Conservation (phyloP, 495 filamentous ascomycete genomes). For the Daldinia bambusicola region DNA sequence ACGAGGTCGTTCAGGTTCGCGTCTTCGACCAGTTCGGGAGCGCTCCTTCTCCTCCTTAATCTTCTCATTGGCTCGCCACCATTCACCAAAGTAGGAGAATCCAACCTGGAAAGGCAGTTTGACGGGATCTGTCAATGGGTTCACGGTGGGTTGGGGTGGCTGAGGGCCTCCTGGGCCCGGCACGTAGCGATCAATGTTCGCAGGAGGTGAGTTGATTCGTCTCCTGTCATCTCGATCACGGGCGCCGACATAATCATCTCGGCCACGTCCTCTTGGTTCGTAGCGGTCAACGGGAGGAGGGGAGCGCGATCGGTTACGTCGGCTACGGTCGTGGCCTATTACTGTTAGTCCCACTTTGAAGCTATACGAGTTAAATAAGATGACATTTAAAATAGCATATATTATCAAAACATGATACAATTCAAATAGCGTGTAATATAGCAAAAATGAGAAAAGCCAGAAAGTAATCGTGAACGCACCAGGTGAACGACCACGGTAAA, state of each 20-base stretch:
- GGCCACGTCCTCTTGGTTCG: conserved; percentile 70
- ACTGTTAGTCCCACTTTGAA: conserved; percentile 30
- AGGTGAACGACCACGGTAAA: conserved; percentile 66
- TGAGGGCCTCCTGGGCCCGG: conserved; percentile 77
- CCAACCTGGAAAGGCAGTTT: conserved; percentile 92
- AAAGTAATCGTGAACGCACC: conserved; percentile 56
- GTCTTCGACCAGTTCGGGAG: conserved; percentile 75
- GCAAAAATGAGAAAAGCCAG: conserved; percentile 27
- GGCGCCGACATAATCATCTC: conserved; percentile 74
- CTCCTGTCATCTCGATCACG: conserved; percentile 66
- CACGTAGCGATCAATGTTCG: conserved; percentile 94
- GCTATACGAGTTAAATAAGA: background rate
- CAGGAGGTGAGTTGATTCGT: conserved; percentile 68
- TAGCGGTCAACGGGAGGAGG: conserved; percentile 77
- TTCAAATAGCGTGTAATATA: conserved; percentile 8
- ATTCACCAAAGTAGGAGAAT: conserved; percentile 96
- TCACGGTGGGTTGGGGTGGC: conserved; percentile 66
- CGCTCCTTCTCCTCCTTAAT: conserved; percentile 91
- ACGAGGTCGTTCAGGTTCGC: conserved; percentile 74
- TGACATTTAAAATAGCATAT: background rate
- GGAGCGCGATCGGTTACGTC: conserved; percentile 74
- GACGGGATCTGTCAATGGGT: conserved; percentile 83
- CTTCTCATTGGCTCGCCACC: conserved; percentile 88
- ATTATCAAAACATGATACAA: background rate
- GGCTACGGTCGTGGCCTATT: conserved; percentile 54